Evolutionary conservation across 83 land plant species (phyloP).

Genomic region (Picea abies): DNA sequence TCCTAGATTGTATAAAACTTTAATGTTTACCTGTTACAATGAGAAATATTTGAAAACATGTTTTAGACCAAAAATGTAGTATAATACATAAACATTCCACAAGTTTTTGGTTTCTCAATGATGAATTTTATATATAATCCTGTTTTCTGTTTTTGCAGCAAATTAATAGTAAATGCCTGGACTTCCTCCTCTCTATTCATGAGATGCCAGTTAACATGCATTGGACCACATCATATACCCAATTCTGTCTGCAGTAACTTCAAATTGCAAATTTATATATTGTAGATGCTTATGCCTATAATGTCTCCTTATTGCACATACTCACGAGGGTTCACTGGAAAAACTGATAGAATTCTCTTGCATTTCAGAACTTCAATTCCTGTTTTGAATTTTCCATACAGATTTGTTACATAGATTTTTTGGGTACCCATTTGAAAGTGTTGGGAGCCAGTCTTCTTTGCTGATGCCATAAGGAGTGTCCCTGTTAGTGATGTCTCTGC

Average conservation of each 20-base stretch:
- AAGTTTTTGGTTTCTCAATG: not conserved
- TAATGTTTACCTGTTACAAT: not conserved
- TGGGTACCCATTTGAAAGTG: not conserved
- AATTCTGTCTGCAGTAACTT: not conserved
- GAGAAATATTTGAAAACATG: not conserved
- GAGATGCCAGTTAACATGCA: not conserved
- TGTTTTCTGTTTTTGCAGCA: not conserved
- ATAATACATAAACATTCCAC: not conserved
- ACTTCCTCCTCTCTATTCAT: not conserved
- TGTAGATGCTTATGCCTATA: not conserved
- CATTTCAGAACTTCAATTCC: not conserved
- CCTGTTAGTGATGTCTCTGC: too few species aligned
- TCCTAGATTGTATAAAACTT: not conserved
- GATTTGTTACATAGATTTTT: not conserved
- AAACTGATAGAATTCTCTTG: not conserved
- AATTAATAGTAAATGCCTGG: not conserved
- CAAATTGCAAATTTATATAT: not conserved
- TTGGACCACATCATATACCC: constrained; percentile 3
- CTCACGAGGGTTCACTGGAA: not conserved
- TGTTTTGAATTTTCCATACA: not conserved
- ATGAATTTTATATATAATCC: not conserved
- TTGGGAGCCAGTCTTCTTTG: too few species aligned
- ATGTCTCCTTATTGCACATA: not conserved
- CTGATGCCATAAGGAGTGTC: too few species aligned
- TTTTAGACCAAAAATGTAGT: not conserved